Percentiles rank a stretch among this genome's conserved stretches.
Conservation (phyloP, 352 stramenopile genomes). For the Pilasporangium apinafurcum region DNA sequence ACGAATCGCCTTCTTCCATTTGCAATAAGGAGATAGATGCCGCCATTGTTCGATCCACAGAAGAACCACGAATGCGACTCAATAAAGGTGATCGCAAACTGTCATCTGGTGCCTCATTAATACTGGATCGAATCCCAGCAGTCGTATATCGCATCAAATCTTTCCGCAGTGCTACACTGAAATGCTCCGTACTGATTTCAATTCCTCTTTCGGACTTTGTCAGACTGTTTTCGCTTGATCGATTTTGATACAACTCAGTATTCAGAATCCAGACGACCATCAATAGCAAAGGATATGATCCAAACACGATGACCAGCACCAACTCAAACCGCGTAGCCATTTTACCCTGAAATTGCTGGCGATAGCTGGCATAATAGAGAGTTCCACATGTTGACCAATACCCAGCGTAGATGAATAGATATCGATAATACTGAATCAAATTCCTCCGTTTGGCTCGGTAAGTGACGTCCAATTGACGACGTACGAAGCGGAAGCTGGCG, state of each 20-base stretch:
- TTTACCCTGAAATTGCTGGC: constrained; percentile 47
- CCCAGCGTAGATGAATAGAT: constrained; percentile 63
- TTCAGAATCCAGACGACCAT: constrained; percentile 78
- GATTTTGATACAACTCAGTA: constrained; percentile 78
- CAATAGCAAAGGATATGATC: constrained; percentile 63
- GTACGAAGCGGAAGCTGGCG: constrained; percentile 78
- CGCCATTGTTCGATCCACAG: constrained; percentile 33
- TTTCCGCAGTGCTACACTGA: constrained; percentile 70
- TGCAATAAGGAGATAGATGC: constrained; percentile 46
- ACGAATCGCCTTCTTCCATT: constrained; percentile 50
- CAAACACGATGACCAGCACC: constrained; percentile 60
- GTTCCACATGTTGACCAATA: constrained; percentile 63
- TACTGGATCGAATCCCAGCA: constrained; percentile 73
- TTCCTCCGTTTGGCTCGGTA: constrained; percentile 80
- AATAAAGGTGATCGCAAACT: constrained; percentile 38
- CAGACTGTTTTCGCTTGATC: constrained; percentile 61
- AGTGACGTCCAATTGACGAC: constrained; percentile 78
- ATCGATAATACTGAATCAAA: constrained; percentile 83
- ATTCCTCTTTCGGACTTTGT: constrained; percentile 39
- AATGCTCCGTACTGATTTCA: constrained; percentile 55
- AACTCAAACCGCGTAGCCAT: constrained; percentile 54
- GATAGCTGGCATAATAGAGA: constrained; percentile 75
- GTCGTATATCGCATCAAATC: constrained; percentile 85
- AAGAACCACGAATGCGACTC: constrained; percentile 22
- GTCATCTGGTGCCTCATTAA: constrained; percentile 46